These are phyloP conservation scores for Starmerella cellae DNA, from an alignment of 805 yeast species.

Conservation along the genomic window DNA sequence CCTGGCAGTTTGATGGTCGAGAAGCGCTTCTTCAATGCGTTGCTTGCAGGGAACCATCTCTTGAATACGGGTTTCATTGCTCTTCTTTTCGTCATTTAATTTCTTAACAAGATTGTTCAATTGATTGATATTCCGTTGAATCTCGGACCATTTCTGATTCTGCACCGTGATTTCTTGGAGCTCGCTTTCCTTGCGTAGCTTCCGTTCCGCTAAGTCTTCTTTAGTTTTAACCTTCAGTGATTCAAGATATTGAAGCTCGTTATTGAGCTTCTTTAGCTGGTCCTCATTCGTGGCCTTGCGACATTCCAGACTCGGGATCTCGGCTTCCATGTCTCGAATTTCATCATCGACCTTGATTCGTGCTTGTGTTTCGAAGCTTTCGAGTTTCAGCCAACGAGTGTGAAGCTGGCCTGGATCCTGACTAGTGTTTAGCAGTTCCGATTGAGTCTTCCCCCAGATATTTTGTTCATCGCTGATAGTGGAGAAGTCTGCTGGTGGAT, in stretches of 20 bases:
- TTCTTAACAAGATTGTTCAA: background rate
- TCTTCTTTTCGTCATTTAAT: background rate
- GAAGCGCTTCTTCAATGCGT: background rate
- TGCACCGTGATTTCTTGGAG: background rate
- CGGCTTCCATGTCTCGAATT: background rate
- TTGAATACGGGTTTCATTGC: background rate
- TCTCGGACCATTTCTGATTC: background rate
- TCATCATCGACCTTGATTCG: conserved; percentile 1
- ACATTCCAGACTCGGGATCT: conserved; percentile 1
- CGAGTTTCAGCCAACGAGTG: conserved; percentile 1
- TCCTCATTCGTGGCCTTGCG: background rate
- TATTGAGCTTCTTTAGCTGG: background rate
- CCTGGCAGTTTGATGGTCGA: conserved; percentile 1
- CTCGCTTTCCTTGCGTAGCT: background rate
- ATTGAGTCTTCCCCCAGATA: background rate
- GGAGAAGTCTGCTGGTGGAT: background rate
- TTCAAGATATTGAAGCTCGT: background rate
- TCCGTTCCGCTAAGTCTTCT: background rate
- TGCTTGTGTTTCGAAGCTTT: background rate
- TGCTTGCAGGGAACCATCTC: background rate
- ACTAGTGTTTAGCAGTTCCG: background rate
- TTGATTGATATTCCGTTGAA: background rate
- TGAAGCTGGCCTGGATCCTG: background rate
- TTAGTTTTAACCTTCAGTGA: background rate
- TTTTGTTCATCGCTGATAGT: background rate